These are phyloP conservation scores for Rauvolfia tetraphylla DNA, from an alignment of 257 asterid species.

Conservation along the genomic window DNA sequence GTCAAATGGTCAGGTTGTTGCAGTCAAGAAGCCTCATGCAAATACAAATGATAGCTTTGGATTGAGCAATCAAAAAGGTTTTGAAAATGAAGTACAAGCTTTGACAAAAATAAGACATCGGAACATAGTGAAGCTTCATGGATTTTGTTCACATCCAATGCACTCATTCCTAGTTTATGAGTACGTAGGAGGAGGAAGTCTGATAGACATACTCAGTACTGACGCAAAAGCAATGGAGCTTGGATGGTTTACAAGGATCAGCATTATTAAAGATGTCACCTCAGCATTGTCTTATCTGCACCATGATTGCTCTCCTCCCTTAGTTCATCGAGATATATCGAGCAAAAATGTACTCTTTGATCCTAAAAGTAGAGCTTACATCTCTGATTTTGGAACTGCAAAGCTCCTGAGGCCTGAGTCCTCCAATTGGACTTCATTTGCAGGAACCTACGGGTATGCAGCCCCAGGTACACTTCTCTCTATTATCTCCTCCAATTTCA, in stretches of 20 bases:
- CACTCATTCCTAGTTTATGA: slow-evolving; percentile 33
- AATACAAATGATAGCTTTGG: slow-evolving; percentile 11
- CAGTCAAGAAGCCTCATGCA: slow-evolving; percentile 27
- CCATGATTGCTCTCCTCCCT: slow-evolving; percentile 33
- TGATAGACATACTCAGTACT: slow-evolving; percentile 11
- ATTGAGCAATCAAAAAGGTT: slow-evolving; percentile 2
- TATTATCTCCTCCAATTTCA: no score
- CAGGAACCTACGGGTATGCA: slow-evolving; percentile 28
- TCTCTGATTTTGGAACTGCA: slow-evolving; percentile 33
- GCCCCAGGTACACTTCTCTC: background rate
- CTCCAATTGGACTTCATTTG: slow-evolving; percentile 29
- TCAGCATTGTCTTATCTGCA: slow-evolving; percentile 37
- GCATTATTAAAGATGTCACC: slow-evolving; percentile 27
- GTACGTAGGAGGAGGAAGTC: slow-evolving; percentile 34
- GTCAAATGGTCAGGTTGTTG: slow-evolving; percentile 25
- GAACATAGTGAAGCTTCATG: slow-evolving; percentile 32
- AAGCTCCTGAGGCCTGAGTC: slow-evolving; percentile 23
- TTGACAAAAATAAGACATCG: slow-evolving; percentile 31
- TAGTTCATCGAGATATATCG: slow-evolving; percentile 38
- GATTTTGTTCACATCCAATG: slow-evolving; percentile 28
- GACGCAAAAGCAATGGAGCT: slow-evolving; percentile 19
- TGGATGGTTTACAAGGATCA: slow-evolving; percentile 17
- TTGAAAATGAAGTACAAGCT: slow-evolving; percentile 25
- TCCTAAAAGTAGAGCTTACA: slow-evolving; percentile 9
- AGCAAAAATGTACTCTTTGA: slow-evolving; percentile 38